phyloP scores from a whole-genome alignment of 2,329 filamentous ascomycete species.

The Aureobasidium mangrovei region DNA sequence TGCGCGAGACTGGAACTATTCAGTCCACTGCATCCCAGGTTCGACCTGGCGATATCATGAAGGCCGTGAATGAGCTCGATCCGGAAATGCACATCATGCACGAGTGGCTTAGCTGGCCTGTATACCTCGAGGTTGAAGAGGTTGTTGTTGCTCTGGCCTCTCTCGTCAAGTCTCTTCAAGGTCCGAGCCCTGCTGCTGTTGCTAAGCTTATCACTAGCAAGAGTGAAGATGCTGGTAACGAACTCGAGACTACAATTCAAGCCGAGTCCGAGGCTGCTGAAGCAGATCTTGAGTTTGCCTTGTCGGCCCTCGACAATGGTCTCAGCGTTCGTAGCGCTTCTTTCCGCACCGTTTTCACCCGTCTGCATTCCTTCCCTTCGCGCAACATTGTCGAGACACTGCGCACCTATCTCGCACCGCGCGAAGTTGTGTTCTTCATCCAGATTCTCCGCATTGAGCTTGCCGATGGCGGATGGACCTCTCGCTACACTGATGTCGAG shows the following conservation, averaged over 20 bases:
- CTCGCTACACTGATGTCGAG: slow-evolving; percentile 56
- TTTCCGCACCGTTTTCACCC: slow-evolving; percentile 59
- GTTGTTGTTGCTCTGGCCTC: slow-evolving; percentile 57
- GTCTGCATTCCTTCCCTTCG: slow-evolving; percentile 58
- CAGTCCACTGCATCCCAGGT: slow-evolving; percentile 31
- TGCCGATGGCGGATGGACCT: slow-evolving; percentile 66
- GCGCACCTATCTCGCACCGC: slow-evolving; percentile 53
- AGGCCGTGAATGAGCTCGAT: slow-evolving; percentile 56
- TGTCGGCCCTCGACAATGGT: slow-evolving; percentile 58
- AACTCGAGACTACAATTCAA: slow-evolving; percentile 20
- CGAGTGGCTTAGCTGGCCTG: slow-evolving; percentile 52
- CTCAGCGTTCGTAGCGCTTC: slow-evolving; percentile 54
- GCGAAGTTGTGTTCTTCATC: slow-evolving; percentile 63
- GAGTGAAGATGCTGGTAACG: background rate
- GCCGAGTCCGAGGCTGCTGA: slow-evolving; percentile 37
- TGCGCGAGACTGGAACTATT: slow-evolving; percentile 23
- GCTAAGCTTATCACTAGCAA: slow-evolving; percentile 13
- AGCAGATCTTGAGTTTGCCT: slow-evolving; percentile 57
- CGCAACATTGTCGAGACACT: slow-evolving; percentile 53
- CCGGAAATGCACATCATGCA: slow-evolving; percentile 58
- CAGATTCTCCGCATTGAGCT: slow-evolving; percentile 65
- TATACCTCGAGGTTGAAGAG: slow-evolving; percentile 57
- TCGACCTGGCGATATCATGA: slow-evolving; percentile 50
- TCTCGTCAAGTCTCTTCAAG: slow-evolving; percentile 61
- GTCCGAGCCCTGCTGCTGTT: slow-evolving; percentile 25